Base-by-base conservation (phyloP, 495 filamentous ascomycete species). In the Talaromyces wortmannii region DNA sequence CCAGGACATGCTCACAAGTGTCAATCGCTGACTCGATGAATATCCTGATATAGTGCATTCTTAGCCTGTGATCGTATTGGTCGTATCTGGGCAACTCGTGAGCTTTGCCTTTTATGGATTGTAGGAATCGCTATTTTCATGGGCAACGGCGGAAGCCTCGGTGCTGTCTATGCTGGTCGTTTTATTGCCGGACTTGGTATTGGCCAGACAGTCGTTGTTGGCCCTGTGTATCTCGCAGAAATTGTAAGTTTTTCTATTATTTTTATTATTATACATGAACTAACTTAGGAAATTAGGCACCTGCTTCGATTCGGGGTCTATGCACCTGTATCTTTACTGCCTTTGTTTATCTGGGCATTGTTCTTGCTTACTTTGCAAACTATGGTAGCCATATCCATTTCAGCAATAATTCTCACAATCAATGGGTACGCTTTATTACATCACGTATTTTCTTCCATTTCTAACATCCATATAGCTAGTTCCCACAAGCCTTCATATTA, bases 121-220 rank as follows among this genome's bases (percentile, higher is more conserved):
- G 16, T 80, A 5, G 83, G 83, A 5, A 77, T 81, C 29, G 65
- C 74, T 18, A 76, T 87, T 53, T 80, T 82, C 65, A 78, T 87
- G 61, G 78, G 72, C 1, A 67, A 76, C 7, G 70, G 68, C 42
- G 78, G 80, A 33, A 79, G 59, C 51, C 67, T 84, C 42, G 78
- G 76, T 32, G 77, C 78, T 61, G 75, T 85, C 3, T 83, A 83
- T 55, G 78, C 76, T 0, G 83, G 83, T 1, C 63, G 82, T 2
- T 83, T 85, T 55, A 73, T 87, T 30, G 78, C 78, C 32, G 83
- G 83, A 0, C 67, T 87, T 6, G 82, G 83, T 0, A 80, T 85
- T 15, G 83, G 76, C 6, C 77, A 82, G 65, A 81, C 80, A 1
- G 77, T 78, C 4, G 81, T 84, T 10, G 80, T 85, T 5, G 82